These are phyloP conservation scores for Boletus huronensis DNA, from an alignment of 768 basidiomycete species.

Conservation along the genomic window DNA sequence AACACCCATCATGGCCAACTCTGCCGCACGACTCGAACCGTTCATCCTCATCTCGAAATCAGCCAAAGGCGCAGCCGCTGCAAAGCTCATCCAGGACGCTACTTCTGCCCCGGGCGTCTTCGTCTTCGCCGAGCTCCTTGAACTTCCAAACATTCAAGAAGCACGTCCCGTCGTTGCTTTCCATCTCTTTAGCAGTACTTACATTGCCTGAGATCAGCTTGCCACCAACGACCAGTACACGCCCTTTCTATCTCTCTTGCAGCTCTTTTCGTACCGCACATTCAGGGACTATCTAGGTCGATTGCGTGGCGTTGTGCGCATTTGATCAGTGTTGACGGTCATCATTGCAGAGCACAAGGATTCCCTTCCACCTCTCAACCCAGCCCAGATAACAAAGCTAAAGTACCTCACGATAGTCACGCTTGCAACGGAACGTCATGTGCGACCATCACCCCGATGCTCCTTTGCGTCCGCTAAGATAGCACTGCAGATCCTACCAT, in stretches of 20 bases:
- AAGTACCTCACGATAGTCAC: conserved; percentile 92
- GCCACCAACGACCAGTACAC: conserved; percentile 59
- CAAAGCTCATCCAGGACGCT: conserved; percentile 82
- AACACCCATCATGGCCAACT: conserved; percentile 41
- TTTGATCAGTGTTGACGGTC: conserved; percentile 1
- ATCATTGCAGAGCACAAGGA: conserved; percentile 56
- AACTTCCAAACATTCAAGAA: conserved; percentile 79
- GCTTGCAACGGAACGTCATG: conserved; percentile 72
- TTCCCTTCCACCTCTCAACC: conserved; percentile 61
- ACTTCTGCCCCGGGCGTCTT: conserved; percentile 88
- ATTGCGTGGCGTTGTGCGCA: conserved; percentile 10
- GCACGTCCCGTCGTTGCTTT: conserved; percentile 38
- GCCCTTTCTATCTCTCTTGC: conserved; percentile 60
- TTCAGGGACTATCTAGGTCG: conserved; percentile 79
- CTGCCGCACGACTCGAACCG: conserved; percentile 75
- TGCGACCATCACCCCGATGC: conserved; percentile 36
- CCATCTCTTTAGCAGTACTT: neutral
- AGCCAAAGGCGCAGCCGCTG: conserved; percentile 88
- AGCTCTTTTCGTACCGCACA: conserved; percentile 89
- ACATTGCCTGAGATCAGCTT: conserved; percentile 47
- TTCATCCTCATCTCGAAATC: conserved; percentile 91
- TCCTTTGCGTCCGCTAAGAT: neutral
- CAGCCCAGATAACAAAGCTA: conserved; percentile 78
- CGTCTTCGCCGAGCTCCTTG: conserved; percentile 86
- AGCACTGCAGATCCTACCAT: conserved; percentile 68